A percentile compares a stretch with the other conserved stretches of the same genome.
These are phyloP conservation scores for Entomophthora muscae DNA, from an alignment of 371 early-diverging fungal species.

Conservation along the genomic window DNA sequence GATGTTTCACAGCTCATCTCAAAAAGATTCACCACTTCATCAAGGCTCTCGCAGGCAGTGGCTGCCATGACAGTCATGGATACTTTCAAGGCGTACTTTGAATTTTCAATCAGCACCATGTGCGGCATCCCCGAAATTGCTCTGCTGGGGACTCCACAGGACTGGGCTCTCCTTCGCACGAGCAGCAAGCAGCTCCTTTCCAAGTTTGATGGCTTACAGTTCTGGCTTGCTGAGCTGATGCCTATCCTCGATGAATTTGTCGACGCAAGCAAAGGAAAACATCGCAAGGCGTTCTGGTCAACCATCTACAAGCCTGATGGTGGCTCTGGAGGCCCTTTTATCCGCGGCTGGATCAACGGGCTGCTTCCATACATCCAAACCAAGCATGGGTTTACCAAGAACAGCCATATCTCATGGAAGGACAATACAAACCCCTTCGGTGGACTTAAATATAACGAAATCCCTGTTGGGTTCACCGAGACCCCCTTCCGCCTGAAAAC, in stretches of 20 bases:
- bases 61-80: conserved; percentile 1
- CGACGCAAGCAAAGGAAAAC: neutral
- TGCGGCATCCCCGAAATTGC: conserved; percentile 2
- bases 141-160: neutral
- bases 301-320: neutral
- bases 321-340: neutral
- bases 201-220: neutral
- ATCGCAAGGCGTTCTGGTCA: neutral
- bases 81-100: neutral
- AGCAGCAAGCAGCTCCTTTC: neutral
- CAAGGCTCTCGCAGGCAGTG: neutral
- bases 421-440: neutral
- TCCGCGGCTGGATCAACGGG: neutral
- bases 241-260: neutral
- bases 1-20: neutral
- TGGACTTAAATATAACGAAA: neutral
- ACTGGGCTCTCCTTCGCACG: neutral
- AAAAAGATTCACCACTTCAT: neutral
- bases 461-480: neutral
- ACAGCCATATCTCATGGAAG: neutral
- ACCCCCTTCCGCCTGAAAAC: neutral
- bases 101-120: neutral
- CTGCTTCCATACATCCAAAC: neutral
- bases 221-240: neutral
- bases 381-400: neutral